Evolutionary conservation across 169 alveolate species (phyloP).

Genomic region (Cyclospora cayetanensis): DNA sequence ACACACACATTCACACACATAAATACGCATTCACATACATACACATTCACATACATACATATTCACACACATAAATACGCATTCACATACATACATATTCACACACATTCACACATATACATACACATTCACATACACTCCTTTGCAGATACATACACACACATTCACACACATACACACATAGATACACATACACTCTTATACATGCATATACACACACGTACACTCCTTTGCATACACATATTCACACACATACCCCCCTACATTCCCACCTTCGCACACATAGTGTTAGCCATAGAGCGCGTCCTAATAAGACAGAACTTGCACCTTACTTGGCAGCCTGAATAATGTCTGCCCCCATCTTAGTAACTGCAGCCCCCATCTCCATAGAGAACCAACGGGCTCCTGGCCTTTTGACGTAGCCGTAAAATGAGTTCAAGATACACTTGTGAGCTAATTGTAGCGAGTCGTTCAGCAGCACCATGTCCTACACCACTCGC

Average conservation of each 20-base stretch:
- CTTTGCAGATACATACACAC: background rate
- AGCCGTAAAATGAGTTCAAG: constrained; percentile 98
- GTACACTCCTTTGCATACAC: background rate
- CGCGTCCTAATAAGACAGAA: background rate
- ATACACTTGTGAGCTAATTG: constrained; percentile 99
- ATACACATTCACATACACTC: background rate
- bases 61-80: no score
- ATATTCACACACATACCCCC: background rate
- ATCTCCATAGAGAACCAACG: constrained; percentile 99
- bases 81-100: no score
- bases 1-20: background rate
- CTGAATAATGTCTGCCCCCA: constrained; percentile 96
- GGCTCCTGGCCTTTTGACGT: constrained; percentile 98
- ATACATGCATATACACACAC: background rate
- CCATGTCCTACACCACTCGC: constrained; percentile 1
- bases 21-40: no score
- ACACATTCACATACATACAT: no score
- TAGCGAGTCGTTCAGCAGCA: constrained; percentile 93
- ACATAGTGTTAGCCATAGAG: background rate
- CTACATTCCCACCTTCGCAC: background rate
- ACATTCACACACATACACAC: background rate
- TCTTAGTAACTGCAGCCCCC: constrained; percentile 99
- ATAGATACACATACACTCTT: background rate
- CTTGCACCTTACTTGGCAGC: constrained; percentile 82
- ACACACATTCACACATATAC: background rate